These are phyloP conservation scores for Rhizophora mangle DNA, from an alignment of 345 rosid genomes.

Conservation along the genomic window DNA sequence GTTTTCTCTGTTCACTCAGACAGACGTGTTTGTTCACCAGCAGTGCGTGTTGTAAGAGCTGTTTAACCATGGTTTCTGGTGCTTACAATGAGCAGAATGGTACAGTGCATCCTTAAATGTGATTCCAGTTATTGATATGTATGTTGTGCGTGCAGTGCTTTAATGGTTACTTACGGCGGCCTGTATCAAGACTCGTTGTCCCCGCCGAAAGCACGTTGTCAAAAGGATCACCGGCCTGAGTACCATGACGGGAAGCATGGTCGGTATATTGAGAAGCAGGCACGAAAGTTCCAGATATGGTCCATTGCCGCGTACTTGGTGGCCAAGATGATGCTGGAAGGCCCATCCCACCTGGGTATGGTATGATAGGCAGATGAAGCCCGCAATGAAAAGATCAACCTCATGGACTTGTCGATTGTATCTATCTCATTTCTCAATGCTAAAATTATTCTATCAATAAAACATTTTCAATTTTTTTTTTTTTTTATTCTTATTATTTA, in stretches of 20 bases:
- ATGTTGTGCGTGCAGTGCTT: not conserved
- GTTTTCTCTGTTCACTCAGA: too few relatives aligned
- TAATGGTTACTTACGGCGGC: constrained; percentile 14
- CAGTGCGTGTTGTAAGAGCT: too few relatives aligned
- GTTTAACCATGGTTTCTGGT: too few relatives aligned
- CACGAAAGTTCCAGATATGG: constrained; percentile 11
- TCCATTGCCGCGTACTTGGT: constrained; percentile 16
- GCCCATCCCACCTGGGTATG: constrained; percentile 15
- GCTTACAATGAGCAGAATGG: too few relatives aligned
- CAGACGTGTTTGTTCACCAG: too few relatives aligned
- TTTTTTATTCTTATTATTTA: too few relatives aligned
- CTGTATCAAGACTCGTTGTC: constrained; percentile 8
- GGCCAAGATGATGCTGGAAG: constrained; percentile 13
- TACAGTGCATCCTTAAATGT: too few relatives aligned
- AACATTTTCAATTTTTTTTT: too few relatives aligned
- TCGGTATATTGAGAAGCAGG: constrained; percentile 6
- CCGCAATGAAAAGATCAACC: constrained; percentile 6
- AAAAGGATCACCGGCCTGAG: constrained; percentile 17
- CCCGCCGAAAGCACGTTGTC: constrained; percentile 8
- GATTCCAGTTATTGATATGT: too few relatives aligned
- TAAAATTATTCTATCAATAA: too few relatives aligned
- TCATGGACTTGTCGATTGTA: constrained; percentile 5
- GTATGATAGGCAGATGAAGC: constrained; percentile 8
- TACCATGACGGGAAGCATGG: constrained; percentile 17
- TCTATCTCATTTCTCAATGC: too few relatives aligned